Evolutionary conservation across 176 grass and related monocot genomes (phyloP).

Genomic region (Eragrostis curvula): DNA sequence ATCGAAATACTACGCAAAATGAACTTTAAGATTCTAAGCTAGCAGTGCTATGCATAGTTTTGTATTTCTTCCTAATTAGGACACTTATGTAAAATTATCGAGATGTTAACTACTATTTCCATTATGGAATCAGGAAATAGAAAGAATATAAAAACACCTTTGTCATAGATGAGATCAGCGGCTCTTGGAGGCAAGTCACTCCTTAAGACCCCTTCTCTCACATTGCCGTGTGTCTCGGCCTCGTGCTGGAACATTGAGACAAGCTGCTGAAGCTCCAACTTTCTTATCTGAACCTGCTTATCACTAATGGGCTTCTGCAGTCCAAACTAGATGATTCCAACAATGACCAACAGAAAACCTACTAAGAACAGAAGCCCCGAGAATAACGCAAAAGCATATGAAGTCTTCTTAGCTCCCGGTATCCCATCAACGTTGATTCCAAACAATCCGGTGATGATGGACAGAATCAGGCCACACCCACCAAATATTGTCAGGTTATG

Average conservation of each 20-base stretch:
- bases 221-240: conserved; percentile 65
- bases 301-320: conserved; percentile 58
- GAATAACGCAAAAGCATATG: conserved; percentile 60
- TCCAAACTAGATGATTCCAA: conserved; percentile 50
- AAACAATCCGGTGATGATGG: conserved; percentile 60
- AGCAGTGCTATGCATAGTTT: neutral
- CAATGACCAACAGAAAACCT: conserved; percentile 41
- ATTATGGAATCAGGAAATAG: neutral
- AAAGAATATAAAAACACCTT: conserved; percentile 23
- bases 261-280: conserved; percentile 63
- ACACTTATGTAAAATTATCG: neutral
- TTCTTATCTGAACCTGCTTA: conserved; percentile 56
- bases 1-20: neutral
- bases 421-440: conserved; percentile 75
- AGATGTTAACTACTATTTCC: neutral
- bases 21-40: neutral
- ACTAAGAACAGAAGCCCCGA: conserved; percentile 44
- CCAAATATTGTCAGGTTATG: conserved; percentile 66
- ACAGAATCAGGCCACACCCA: conserved; percentile 56
- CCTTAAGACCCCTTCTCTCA: conserved; percentile 58
- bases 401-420: conserved; percentile 48
- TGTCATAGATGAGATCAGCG: conserved; percentile 53
- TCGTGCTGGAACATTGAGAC: conserved; percentile 65
- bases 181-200: conserved; percentile 56
- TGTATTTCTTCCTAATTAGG: neutral